phyloP scores from a whole-genome alignment of 2,329 filamentous ascomycete genomes.

The Penicillium janthinellum region DNA sequence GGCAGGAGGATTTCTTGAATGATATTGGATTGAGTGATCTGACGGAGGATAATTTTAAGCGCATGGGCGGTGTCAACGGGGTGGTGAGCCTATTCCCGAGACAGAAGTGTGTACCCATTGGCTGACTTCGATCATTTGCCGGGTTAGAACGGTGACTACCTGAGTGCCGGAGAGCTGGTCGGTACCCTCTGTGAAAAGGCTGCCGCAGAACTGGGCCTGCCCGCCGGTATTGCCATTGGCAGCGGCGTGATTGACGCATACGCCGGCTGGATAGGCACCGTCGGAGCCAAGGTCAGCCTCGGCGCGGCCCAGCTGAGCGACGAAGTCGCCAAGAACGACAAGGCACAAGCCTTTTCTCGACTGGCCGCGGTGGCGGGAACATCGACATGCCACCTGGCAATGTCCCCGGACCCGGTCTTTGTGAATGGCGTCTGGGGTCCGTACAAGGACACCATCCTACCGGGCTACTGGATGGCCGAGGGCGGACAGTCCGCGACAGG shows the following conservation, averaged over 20 bases:
- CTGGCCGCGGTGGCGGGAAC: slow-evolving; percentile 94
- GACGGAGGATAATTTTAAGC: slow-evolving; percentile 81
- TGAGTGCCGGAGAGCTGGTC: slow-evolving; percentile 89
- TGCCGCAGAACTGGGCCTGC: slow-evolving; percentile 78
- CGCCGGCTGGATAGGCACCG: slow-evolving; percentile 97
- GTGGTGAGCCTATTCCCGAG: slow-evolving; percentile 70
- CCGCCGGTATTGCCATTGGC: slow-evolving; percentile 84
- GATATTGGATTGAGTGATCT: slow-evolving; percentile 86
- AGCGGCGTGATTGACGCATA: slow-evolving; percentile 98
- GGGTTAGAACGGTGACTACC: slow-evolving; percentile 80
- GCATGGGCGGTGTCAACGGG: slow-evolving; percentile 91
- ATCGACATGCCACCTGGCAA: slow-evolving; percentile 94
- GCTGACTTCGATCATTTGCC: slow-evolving; percentile 7
- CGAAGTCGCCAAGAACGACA: slow-evolving; percentile 73
- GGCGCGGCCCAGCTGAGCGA: slow-evolving; percentile 67
- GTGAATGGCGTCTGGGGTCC: slow-evolving; percentile 96
- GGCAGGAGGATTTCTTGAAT: slow-evolving; percentile 92
- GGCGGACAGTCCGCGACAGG: slow-evolving; percentile 96
- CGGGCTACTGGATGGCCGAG: slow-evolving; percentile 94
- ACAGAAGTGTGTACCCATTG: slow-evolving; percentile 4
- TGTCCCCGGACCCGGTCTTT: slow-evolving; percentile 91
- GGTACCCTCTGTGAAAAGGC: slow-evolving; percentile 83
- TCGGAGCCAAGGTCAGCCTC: slow-evolving; percentile 91
- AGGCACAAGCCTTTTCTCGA: slow-evolving; percentile 89
- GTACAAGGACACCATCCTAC: slow-evolving; percentile 90